Evolutionary conservation across 2,329 filamentous ascomycete genomes (phyloP).

Genomic region (Talaromyces sp.): DNA sequence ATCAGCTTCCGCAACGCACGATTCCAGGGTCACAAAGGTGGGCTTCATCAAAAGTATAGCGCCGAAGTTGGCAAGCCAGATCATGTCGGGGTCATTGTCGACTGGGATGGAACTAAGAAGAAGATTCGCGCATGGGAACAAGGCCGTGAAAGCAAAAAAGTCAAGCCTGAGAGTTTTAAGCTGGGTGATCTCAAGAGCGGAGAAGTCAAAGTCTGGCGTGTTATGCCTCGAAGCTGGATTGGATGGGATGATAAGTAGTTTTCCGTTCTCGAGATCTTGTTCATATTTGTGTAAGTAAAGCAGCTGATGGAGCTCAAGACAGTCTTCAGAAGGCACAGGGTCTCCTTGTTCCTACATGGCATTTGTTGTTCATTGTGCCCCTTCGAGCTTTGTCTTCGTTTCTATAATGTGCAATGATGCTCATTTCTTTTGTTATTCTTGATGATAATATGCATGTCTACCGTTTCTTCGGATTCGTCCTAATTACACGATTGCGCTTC

Average conservation of each 20-base stretch:
- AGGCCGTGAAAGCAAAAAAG: conserved; percentile 85
- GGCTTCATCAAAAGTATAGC: conserved; percentile 92
- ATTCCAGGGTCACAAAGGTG: conserved; percentile 91
- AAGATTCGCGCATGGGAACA: conserved; percentile 96
- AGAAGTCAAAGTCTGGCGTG: conserved; percentile 94
- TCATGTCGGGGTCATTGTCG: conserved; percentile 84
- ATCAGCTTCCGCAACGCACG: conserved; percentile 86
- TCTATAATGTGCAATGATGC: conserved; percentile 3
- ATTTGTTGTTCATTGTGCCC: neutral
- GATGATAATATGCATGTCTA: conserved; percentile 2
- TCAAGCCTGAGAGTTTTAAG: conserved; percentile 90
- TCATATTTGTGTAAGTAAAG: conserved; percentile 6
- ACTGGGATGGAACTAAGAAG: conserved; percentile 99
- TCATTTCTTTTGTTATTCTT: neutral
- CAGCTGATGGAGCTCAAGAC: neutral
- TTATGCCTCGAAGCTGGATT: conserved; percentile 88
- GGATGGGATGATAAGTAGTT: conserved; percentile 60
- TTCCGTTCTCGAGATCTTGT: neutral
- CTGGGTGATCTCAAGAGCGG: conserved; percentile 86
- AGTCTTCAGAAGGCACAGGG: neutral
- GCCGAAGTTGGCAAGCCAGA: conserved; percentile 81
- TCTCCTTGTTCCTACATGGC: neutral
- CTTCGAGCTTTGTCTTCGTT: neutral
- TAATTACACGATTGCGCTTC: neutral
- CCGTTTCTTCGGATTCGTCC: neutral